A percentile compares a stretch with the other conserved stretches of the same genome.
These are phyloP conservation scores for Alectoria sarmentosa DNA, from an alignment of 495 filamentous ascomycete genomes.

Conservation along the genomic window DNA sequence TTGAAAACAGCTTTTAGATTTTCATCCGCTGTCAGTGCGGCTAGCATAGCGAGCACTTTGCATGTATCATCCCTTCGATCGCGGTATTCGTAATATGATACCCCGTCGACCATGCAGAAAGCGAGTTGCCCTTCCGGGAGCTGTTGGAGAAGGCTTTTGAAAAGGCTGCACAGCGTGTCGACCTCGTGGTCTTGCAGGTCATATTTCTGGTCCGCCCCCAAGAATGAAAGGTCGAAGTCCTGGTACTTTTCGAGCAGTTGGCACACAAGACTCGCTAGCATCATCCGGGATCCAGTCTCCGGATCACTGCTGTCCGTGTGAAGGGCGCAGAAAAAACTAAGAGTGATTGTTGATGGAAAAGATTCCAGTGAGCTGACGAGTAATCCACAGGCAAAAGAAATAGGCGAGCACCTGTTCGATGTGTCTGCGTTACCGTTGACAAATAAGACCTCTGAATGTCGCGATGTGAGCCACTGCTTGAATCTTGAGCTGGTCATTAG, in stretches of 20 bases:
- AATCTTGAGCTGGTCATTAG: conserved; percentile 1
- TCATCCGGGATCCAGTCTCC: not conserved
- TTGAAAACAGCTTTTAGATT: conserved; percentile 2
- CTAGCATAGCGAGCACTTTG: not conserved
- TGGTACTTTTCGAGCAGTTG: conserved; percentile 2
- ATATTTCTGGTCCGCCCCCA: not conserved
- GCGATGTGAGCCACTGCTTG: conserved; percentile 11
- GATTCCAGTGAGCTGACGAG: not conserved
- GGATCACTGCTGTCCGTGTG: conserved; percentile 2
- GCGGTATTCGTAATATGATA: conserved; percentile 1
- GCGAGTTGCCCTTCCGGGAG: not conserved
- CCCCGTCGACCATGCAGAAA: conserved; percentile 6
- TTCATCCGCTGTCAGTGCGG: not conserved
- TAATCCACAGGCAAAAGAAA: conserved; percentile 1
- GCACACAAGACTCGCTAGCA: conserved; percentile 5
- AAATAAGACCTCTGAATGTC: conserved; percentile 2
- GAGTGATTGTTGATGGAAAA: not conserved
- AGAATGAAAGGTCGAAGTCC: conserved; percentile 7
- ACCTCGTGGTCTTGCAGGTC: not conserved
- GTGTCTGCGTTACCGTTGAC: conserved; percentile 9
- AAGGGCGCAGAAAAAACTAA: conserved; percentile 4
- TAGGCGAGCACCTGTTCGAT: not conserved
- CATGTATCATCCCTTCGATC: conserved; percentile 7
- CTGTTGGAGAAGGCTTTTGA: not conserved
- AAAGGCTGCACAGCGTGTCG: not conserved